Evolutionary conservation across 139 green algal genomes (phyloP).

Genomic region (Micractinium sp.): DNA sequence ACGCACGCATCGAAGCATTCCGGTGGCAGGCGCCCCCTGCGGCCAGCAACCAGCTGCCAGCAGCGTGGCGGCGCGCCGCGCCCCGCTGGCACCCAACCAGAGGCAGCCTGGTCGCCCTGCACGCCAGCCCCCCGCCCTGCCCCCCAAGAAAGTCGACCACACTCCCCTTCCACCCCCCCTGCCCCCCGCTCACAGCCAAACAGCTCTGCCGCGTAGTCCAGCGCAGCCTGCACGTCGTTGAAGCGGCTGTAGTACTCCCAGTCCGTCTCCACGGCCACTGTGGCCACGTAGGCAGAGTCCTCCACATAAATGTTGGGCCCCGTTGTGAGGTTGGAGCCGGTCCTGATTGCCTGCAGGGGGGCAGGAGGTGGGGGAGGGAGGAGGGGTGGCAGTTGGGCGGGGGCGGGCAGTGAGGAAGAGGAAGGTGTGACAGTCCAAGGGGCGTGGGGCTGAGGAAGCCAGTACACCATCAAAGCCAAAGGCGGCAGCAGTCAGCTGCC

Average conservation of each 20-base stretch:
- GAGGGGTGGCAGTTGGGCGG: not conserved
- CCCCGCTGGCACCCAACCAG: too few species aligned
- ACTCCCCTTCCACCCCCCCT: too few species aligned
- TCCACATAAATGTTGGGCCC: not conserved
- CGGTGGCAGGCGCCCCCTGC: too few species aligned
- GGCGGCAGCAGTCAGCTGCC: too few species aligned
- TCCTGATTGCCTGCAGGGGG: not conserved
- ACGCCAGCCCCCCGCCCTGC: not conserved
- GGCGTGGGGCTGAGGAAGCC: too few species aligned
- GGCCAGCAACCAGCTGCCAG: too few species aligned
- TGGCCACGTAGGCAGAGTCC: not conserved
- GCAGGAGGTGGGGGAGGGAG: not conserved
- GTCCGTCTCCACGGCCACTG: conserved; percentile 12
- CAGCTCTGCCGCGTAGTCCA: conserved; percentile 14
- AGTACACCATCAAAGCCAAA: too few species aligned
- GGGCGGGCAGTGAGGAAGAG: not conserved
- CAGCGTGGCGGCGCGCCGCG: not conserved
- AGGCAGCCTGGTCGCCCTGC: too few species aligned
- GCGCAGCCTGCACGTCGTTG: not conserved
- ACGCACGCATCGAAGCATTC: too few species aligned
- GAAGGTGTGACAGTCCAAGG: not conserved
- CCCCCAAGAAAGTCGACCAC: too few species aligned
- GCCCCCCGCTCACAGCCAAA: not conserved
- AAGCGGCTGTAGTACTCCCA: conserved; percentile 5
- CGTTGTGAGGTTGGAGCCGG: not conserved